These are phyloP conservation scores for Debaryomyces maramus DNA, from an alignment of 805 yeast species.

Conservation along the genomic window DNA sequence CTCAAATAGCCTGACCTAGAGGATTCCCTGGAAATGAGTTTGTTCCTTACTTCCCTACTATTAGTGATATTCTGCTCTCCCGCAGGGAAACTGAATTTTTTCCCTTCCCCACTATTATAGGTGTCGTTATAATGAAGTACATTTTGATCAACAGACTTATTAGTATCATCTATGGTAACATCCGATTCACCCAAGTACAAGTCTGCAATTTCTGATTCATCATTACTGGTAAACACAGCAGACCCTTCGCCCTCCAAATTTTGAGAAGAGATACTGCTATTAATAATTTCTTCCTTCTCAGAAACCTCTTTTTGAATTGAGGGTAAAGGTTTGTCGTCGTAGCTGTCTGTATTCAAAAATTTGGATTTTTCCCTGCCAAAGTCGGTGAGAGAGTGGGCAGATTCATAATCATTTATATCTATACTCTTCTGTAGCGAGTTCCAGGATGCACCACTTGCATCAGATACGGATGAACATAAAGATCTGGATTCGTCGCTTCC, in stretches of 20 bases:
- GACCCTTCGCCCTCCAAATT: neutral
- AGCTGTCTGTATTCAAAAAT: neutral
- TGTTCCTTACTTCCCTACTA: constrained; percentile 16
- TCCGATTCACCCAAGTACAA: neutral
- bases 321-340: no score
- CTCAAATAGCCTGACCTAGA: constrained; percentile 12
- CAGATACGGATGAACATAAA: neutral
- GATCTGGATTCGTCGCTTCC: constrained; percentile 7
- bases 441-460: constrained; percentile 22
- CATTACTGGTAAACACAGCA: neutral
- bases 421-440: constrained; percentile 28
- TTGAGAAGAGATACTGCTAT: constrained; percentile 1
- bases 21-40: constrained; percentile 9
- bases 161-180: neutral
- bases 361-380: neutral
- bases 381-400: neutral
- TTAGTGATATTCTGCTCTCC: constrained; percentile 34
- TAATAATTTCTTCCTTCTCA: neutral
- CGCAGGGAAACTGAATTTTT: constrained; percentile 40
- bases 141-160: constrained; percentile 1
- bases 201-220: neutral
- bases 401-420: constrained; percentile 13
- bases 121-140: constrained; percentile 11
- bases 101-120: constrained; percentile 38
- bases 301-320: neutral